These are phyloP conservation scores for Plectosphaerella cucumerina DNA, from an alignment of 2,329 filamentous ascomycete genomes.

Conservation along the genomic window DNA sequence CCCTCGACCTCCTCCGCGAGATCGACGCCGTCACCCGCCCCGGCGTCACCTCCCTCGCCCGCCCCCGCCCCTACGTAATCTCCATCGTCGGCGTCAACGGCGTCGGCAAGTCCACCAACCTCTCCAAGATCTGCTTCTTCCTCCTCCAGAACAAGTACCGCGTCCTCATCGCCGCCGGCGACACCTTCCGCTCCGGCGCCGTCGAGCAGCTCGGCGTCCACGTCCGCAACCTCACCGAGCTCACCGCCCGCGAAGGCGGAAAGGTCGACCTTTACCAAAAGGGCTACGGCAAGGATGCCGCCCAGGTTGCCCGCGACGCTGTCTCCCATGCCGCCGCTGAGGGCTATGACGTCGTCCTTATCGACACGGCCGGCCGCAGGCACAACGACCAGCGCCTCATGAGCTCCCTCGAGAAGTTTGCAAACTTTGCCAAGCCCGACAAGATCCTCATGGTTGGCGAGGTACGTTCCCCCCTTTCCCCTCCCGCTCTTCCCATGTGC, in stretches of 20 bases:
- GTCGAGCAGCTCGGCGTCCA: conserved; percentile 97
- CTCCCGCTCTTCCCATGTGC: neutral
- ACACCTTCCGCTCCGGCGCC: conserved; percentile 95
- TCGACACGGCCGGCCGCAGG: conserved; percentile 90
- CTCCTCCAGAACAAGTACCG: conserved; percentile 95
- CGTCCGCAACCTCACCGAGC: conserved; percentile 86
- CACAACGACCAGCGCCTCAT: conserved; percentile 96
- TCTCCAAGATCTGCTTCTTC: conserved; percentile 98
- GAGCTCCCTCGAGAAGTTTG: conserved; percentile 96
- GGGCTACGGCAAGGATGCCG: conserved; percentile 96
- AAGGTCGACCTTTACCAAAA: conserved; percentile 91
- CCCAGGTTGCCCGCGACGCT: conserved; percentile 90
- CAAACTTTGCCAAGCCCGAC: conserved; percentile 90
- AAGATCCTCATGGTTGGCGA: conserved; percentile 95
- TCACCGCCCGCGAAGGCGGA: conserved; percentile 78
- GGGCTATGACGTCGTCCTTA: conserved; percentile 87
- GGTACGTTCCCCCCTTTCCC: conserved; percentile 24
- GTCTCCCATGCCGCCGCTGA: conserved; percentile 73
- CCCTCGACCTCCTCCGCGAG: conserved; percentile 88
- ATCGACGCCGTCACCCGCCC: conserved; percentile 76
- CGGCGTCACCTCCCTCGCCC: conserved; percentile 56
- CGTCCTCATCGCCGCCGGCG: conserved; percentile 88
- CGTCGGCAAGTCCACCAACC: conserved; percentile 95
- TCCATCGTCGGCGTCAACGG: conserved; percentile 98
- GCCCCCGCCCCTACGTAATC: conserved; percentile 85